Base-by-base conservation (phyloP, 345 rosid species). In the Combretum micranthum region DNA sequence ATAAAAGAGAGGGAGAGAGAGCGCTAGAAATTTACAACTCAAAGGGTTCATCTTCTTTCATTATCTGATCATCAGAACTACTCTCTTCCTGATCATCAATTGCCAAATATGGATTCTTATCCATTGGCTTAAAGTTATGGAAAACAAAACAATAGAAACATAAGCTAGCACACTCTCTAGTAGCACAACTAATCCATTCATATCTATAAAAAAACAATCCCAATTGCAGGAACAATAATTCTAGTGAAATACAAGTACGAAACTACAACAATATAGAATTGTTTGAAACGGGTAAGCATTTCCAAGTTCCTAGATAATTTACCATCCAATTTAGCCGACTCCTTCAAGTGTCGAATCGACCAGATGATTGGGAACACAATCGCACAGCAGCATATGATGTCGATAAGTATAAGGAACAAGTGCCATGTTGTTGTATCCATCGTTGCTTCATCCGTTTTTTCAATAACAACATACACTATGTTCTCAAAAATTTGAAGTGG, bases 331-430 rank as follows among this genome's bases (percentile, higher is more conserved):
- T 70, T 72, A 1, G 80, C 73, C 0, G 84, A 80, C 66, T 79
- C 80, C 16, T 65, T 51, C 16, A 82, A 77, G 60, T 67, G 66
- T 3, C 64, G 53, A 6, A 82, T 82, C 3, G 84, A 82, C 84
- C 87, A 82, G n/a, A 79, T 52, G 22, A 82, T 75, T 0, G 87
- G n/a, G 87, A 8, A 74, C 18, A 82, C 65, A 72, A 82, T 84
- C 0, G 81, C 75, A 50, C 68, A 73, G 17, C 87, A 82, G 20
- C 87, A 82, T 0, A 69, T 53, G 1, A 82, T 52, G 44, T 82
- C 84, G 8, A 79, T 70, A 59, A 77, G 47, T 47, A 82, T 32
- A 65, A 79, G 77, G 50, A 76, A 42, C 2, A 74, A 80, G 44
- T 70, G 77, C 87, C 87, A 82, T 1, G 80, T 65, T 66, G 73